Evolutionary conservation across 2,329 filamentous ascomycete species (phyloP).

Genomic region (Penicillium capsulatum): DNA sequence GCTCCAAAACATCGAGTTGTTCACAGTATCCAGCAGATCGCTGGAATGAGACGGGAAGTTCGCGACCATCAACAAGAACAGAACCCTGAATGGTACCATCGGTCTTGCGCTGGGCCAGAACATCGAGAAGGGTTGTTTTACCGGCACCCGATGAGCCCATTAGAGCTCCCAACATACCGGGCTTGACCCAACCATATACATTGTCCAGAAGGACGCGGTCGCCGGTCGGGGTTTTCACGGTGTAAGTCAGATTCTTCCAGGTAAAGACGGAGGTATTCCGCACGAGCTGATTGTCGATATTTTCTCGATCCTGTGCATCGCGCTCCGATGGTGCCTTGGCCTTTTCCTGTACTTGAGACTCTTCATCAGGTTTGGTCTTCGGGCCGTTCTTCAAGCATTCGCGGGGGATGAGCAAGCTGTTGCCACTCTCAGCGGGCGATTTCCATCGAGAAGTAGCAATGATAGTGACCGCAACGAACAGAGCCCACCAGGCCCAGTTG

Average conservation of each 20-base stretch:
- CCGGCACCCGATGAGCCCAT: slow-evolving; percentile 13
- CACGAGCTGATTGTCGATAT: slow-evolving; percentile 10
- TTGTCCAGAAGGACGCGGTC: slow-evolving; percentile 11
- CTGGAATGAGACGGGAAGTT: slow-evolving; percentile 11
- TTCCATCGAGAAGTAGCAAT: slow-evolving; percentile 56
- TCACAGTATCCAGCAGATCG: slow-evolving; percentile 15
- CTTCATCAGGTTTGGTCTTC: slow-evolving; percentile 44
- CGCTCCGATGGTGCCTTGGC: slow-evolving; percentile 18
- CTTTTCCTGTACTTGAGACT: slow-evolving; percentile 38
- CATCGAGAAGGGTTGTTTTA: slow-evolving; percentile 11
- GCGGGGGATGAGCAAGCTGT: slow-evolving; percentile 58
- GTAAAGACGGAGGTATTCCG: slow-evolving; percentile 13
- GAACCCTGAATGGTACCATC: slow-evolving; percentile 10
- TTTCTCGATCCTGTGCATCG: slow-evolving; percentile 14
- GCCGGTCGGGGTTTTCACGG: slow-evolving; percentile 10
- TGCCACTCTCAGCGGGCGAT: slow-evolving; percentile 49
- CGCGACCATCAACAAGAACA: slow-evolving; percentile 10
- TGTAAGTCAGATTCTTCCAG: slow-evolving; percentile 12
- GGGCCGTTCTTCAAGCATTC: slow-evolving; percentile 34
- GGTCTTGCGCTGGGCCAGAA: slow-evolving; percentile 12
- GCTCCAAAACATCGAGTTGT: slow-evolving; percentile 12
- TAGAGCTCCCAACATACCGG: slow-evolving; percentile 12
- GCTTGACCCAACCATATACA: slow-evolving; percentile 13
- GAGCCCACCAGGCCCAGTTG: slow-evolving; percentile 59
- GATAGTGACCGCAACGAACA: slow-evolving; percentile 58